Evolutionary conservation across 2,329 filamentous ascomycete species (phyloP), one percentile per base, ranked within the genome.

Genomic region (Aspergillus chevalieri): DNA sequence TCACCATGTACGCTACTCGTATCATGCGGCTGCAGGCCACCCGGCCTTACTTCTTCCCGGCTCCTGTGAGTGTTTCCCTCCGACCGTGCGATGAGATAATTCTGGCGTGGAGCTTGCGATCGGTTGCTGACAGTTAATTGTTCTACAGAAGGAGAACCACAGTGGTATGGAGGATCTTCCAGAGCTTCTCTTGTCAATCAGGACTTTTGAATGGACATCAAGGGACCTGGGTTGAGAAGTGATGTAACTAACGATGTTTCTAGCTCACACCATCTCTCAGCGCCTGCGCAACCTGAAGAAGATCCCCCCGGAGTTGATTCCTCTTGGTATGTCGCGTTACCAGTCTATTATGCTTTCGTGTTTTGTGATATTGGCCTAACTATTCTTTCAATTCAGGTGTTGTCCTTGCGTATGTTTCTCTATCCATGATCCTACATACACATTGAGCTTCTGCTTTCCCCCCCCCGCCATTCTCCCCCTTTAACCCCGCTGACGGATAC

Each of bases 221-320:
- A 10, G 26, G 26, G 10, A 28, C 10, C 26, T 30, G 26, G 26
- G 10, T 12, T 12, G 9, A 5, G 21, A 30, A 30, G 10, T 30
- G 26, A 30, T 30, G 56, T 44, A 30, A 30, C 26, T 30, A 12
- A 30, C 26, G 21, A 45, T 54, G 49, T 56, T 59, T 62, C 41
- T 51, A 98, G 93, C 89, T 70, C 93, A 97, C 78, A 96, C 92
- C 65, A 84, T 97, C 74, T 95, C 92, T 60, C 93, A 97, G 79
- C 89, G 92, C 71, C 80, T 98, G 65, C 87, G 91, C 71, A 86
- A 84, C 70, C 80, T 96, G 67, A 91, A 87, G 81, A 84, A 85
- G 76, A 86, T 97, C 68, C 93, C 93, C 61, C 84, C 89, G 62
- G 93, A 98, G 81, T 81, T 98, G 81, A 83, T 91, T 63, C 93